Evolutionary conservation across 139 green algal genomes (phyloP), one percentile per base, ranked within the genome.

Genomic region (Axilococcus clingmanii): DNA sequence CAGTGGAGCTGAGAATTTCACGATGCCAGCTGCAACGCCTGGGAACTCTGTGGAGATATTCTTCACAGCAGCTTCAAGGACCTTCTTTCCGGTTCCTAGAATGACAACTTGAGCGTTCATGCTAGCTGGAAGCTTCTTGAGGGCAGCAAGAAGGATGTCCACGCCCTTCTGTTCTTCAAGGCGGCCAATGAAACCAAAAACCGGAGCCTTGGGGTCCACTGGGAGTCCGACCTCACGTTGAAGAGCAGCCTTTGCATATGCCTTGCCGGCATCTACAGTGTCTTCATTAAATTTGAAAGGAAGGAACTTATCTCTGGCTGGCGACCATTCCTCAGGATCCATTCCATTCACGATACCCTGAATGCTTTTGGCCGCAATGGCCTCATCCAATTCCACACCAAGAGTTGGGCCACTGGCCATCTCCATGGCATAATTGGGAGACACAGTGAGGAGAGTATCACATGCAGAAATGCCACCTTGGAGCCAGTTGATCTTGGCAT

Each of bases 311-410:
- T 97, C 89, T 14, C 70, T 79, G 14, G 71, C 61, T 40, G 92
- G 92, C 75, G 86, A 84, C 91, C 91, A 99, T 72, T 97, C 91
- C 20, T 71, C 74, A 15, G 78, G 62, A 54, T 98, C 91, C 89
- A 99, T 98, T 52, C 92, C 92, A 63, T 99, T 99, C n/a, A 97
- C 83, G 47, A 99, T 97, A 56, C 91, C 91, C 66, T 92, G 78
- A 11, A 91, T 78, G 27, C 91, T 90, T 22, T 73, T 63, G 60
- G 57, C 64, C 54, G 48, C 65, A 63, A 93, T 71, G 50, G 78
- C 59, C 9, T 56, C 28, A 57, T 95, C 73, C 35, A 96, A 69
- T 74, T 96, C 89, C 44, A 97, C 89, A 48, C 92, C 92, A 65
- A 80, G 79, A 8, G 66, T 57, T 4, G 69, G 42, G 41, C 77